Base-by-base conservation (phyloP, 148 eudicot species). In the Salicornia ramosissima region DNA sequence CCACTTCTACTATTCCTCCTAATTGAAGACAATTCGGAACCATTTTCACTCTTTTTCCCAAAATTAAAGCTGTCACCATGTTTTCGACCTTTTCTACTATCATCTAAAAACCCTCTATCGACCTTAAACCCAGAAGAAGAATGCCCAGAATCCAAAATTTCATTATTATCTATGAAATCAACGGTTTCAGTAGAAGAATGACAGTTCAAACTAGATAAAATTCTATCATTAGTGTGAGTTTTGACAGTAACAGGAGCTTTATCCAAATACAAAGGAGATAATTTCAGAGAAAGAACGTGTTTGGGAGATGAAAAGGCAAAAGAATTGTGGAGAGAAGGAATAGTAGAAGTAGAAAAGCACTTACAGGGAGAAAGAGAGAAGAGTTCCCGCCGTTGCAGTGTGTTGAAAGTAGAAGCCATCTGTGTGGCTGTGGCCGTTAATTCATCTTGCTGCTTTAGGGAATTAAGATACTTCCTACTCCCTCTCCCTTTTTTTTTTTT, bases 401-500 rank as follows among this genome's bases (percentile, higher is more conserved):
- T 80, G 75, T 74, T 76, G 34, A 81, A 68, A 81, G 79, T 65
- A 70, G 71, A 76, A 82, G 86, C 88, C 96, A 90, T 91, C 69
- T 80, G n/a, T n/a, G n/a, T n/a, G n/a, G n/a, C n/a, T n/a, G 85
- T 84, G 89, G 86, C 88, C 86, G 84, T 88, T 82, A 65, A 24
- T 65, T 63, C 39, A 52, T 64, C 63, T 26, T 71, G 47, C 50
- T 45, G 53, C 29, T 71, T 30, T 18, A 42, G 70, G 65, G 54
- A 47, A 60, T 18, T 10, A n/a, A n/a, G n/a, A n/a, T n/a, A n/a
- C n/a, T n/a, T n/a, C n/a, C n/a, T n/a, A n/a, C n/a, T n/a, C n/a
- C n/a, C n/a, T n/a, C n/a, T n/a, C n/a, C n/a, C n/a, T n/a, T n/a
- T n/a, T n/a, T n/a, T n/a, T n/a, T n/a, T n/a, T n/a, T n/a, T n/a